Percentiles rank a stretch among this genome's conserved stretches.
Conservation (phyloP, 768 basidiomycete genomes). For the Mycena vulgaris region DNA sequence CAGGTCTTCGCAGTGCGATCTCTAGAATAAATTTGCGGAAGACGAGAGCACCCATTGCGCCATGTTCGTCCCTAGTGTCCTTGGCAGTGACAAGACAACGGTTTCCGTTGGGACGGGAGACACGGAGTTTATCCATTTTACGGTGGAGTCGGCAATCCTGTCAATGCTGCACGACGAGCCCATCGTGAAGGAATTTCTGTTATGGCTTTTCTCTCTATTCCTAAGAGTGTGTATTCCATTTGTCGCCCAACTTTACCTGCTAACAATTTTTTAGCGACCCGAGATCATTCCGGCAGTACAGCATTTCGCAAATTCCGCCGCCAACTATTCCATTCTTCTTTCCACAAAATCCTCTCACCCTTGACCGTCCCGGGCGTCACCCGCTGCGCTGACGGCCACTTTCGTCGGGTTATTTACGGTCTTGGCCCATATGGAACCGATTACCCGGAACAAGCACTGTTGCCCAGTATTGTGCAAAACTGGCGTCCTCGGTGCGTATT, state of each 20-base stretch:
- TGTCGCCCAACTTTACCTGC: too few species aligned
- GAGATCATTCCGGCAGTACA: slow-evolving; percentile 19
- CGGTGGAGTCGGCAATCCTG: slow-evolving; percentile 32
- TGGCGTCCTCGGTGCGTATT: slow-evolving; percentile 46
- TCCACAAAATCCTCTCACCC: slow-evolving; percentile 34
- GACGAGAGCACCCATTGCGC: too few species aligned
- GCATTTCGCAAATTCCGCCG: slow-evolving; percentile 39
- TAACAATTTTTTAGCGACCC: slow-evolving; percentile 9
- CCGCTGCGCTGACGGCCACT: slow-evolving; percentile 39
- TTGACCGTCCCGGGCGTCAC: slow-evolving; percentile 38
- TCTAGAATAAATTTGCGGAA: too few species aligned
- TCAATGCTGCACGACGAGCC: slow-evolving; percentile 30
- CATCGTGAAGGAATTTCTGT: slow-evolving; percentile 23
- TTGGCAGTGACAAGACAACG: slow-evolving; percentile 42
- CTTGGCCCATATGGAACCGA: slow-evolving; percentile 47
- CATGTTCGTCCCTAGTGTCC: slow-evolving; percentile 39
- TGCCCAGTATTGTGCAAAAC: slow-evolving; percentile 39
- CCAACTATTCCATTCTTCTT: slow-evolving; percentile 40
- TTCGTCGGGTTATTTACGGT: slow-evolving; percentile 22
- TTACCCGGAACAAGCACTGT: slow-evolving; percentile 47
- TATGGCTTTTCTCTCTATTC: slow-evolving; percentile 33
- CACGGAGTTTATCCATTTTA: slow-evolving; percentile 43
- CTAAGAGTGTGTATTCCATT: slow-evolving; percentile 36
- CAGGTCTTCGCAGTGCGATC: too few species aligned
- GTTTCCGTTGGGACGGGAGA: slow-evolving; percentile 39